Percentiles rank a stretch among this genome's conserved stretches.
Evolutionary conservation across 768 basidiomycete species (phyloP).

Genomic region (Lentinula detonsa): DNA sequence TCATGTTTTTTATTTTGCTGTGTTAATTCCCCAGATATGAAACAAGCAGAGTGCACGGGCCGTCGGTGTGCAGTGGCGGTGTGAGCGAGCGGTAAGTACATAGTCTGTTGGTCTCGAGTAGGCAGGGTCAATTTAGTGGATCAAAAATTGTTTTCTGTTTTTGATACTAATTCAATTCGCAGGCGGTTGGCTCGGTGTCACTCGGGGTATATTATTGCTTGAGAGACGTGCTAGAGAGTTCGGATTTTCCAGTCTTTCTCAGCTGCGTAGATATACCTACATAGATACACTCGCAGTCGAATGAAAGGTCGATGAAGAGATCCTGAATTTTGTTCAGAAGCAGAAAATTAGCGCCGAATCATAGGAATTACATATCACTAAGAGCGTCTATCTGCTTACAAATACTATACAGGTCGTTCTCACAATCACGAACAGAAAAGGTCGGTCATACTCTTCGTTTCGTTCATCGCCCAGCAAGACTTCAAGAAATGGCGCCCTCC

Average conservation of each 20-base stretch:
- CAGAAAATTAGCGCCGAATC: background rate
- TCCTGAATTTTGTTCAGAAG: background rate
- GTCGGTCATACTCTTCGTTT: background rate
- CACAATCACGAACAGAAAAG: background rate
- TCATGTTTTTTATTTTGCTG: background rate
- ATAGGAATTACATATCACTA: no score
- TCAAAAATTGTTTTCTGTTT: no score
- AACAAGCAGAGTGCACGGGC: background rate
- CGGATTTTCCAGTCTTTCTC: no score
- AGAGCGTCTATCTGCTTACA: background rate
- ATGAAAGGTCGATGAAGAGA: background rate
- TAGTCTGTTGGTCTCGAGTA: no score
- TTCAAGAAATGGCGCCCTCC: slow-evolving; percentile 42
- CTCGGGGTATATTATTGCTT: no score
- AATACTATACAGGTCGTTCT: background rate
- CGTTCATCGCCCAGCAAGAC: slow-evolving; percentile 32
- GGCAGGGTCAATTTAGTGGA: no score
- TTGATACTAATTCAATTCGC: background rate
- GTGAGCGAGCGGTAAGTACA: no score
- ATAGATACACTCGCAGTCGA: no score
- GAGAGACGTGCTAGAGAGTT: no score
- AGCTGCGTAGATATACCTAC: no score
- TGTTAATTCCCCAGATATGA: background rate
- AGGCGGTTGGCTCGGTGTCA: background rate
- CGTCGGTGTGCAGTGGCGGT: background rate